A percentile compares a stretch with the other conserved stretches of the same genome.
Conservation (phyloP, 169 alveolate genomes). For the Cyclospora cayetanensis region DNA sequence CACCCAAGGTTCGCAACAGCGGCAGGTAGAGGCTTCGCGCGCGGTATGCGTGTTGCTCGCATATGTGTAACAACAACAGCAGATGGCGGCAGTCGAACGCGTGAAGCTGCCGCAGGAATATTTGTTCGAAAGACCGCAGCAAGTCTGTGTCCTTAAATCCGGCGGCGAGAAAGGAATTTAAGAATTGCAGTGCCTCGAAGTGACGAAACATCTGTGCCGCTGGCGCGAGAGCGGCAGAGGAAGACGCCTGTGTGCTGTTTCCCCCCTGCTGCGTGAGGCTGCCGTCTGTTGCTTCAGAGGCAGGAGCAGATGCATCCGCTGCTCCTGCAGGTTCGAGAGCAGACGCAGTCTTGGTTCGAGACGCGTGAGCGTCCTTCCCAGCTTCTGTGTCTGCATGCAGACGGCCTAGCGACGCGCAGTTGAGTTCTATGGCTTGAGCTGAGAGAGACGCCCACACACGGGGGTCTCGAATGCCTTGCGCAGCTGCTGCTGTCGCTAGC, state of each 20-base stretch:
- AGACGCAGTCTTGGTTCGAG: no score
- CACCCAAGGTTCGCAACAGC: not conserved
- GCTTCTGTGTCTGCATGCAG: no score
- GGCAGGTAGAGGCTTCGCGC: not conserved
- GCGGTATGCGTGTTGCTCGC: not conserved
- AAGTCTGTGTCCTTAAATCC: not conserved
- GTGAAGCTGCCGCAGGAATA: not conserved
- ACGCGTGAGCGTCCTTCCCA: no score
- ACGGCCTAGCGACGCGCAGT: not conserved
- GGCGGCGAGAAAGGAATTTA: not conserved
- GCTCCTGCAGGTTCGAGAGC: no score
- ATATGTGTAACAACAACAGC: not conserved
- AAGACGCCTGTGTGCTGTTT: no score
- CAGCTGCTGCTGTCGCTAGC: not conserved
- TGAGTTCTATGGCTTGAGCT: not conserved
- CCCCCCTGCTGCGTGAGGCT: no score
- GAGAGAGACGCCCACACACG: not conserved
- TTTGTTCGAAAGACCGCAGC: not conserved
- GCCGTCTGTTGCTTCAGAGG: no score
- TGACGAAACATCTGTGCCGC: not conserved
- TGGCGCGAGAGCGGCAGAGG: no score
- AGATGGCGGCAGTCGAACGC: not conserved
- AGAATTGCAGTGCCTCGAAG: not conserved
- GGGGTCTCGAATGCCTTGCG: not conserved
- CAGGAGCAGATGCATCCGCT: no score